A percentile compares a stretch with the other conserved stretches of the same genome.
Conservation (phyloP, 2,329 filamentous ascomycete genomes). For the Colletotrichum noveboracense region DNA sequence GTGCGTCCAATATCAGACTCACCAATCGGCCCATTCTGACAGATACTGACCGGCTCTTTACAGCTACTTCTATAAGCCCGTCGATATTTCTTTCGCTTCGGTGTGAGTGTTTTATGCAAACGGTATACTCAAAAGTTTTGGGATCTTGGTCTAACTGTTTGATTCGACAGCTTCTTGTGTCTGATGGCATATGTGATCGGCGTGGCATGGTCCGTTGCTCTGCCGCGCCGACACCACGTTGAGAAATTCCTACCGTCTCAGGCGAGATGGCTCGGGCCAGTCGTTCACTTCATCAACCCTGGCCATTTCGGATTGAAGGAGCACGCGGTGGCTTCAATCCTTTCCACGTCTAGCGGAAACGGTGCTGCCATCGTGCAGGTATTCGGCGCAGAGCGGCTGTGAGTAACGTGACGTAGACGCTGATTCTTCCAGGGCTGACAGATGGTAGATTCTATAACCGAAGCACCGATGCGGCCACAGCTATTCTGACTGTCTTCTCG, state of each 20-base stretch:
- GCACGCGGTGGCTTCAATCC: conserved; percentile 17
- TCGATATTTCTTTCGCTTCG: conserved; percentile 14
- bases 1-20: neutral
- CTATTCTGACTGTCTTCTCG: conserved; percentile 15
- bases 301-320: conserved; percentile 19
- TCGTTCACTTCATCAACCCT: conserved; percentile 19
- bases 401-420: rapidly evolving
- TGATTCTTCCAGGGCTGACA: neutral
- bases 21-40: neutral
- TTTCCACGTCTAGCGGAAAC: conserved; percentile 17
- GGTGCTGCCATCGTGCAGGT: conserved; percentile 18
- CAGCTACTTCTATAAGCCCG: conserved; percentile 21
- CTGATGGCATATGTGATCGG: conserved; percentile 21
- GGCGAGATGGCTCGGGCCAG: conserved; percentile 14
- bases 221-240: conserved; percentile 16
- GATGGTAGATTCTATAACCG: conserved; percentile 10
- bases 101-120: neutral
- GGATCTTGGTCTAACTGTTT: neutral
- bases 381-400: conserved; percentile 16
- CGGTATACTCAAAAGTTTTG: rapidly evolving
- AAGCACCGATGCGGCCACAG: conserved; percentile 12
- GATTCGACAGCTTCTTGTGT: neutral
- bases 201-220: conserved; percentile 12
- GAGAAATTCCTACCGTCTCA: conserved; percentile 16
- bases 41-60: neutral